Conservation (phyloP, 192 early-diverging fungal species). For the Backusella luteola region DNA sequence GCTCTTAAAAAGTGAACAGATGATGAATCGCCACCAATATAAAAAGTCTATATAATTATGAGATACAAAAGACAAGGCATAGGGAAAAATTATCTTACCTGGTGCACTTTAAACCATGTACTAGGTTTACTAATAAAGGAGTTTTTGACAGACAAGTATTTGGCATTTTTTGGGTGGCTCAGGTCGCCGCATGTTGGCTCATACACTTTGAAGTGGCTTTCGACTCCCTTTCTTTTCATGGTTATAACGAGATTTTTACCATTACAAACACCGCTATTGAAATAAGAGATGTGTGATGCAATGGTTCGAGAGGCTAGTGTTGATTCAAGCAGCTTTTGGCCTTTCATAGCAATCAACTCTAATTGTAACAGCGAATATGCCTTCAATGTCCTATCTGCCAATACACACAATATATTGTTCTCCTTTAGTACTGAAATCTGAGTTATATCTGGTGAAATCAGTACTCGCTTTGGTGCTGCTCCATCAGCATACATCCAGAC, state of each 20-base stretch:
- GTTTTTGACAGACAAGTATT: constrained; percentile 6
- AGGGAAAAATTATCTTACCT: constrained; percentile 4
- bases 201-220: constrained; percentile 35
- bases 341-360: constrained; percentile 7
- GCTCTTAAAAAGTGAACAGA: constrained; percentile 84
- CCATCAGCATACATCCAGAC: constrained; percentile 51
- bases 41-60: constrained; percentile 68
- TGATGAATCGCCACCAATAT: constrained; percentile 84
- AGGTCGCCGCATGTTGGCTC: constrained; percentile 35
- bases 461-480: constrained; percentile 42
- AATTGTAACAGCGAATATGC: constrained; percentile 75
- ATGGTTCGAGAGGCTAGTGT: constrained; percentile 2
- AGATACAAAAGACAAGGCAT: not conserved
- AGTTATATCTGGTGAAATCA: constrained; percentile 21
- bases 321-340: not conserved
- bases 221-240: constrained; percentile 31
- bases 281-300: constrained; percentile 58
- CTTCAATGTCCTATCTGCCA: not conserved
- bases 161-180: constrained; percentile 20
- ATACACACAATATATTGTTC: not conserved
- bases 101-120: constrained; percentile 29
- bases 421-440: not conserved
- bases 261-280: constrained; percentile 65
- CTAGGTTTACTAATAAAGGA: constrained; percentile 23
- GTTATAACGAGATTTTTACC: constrained; percentile 55